Conservation (phyloP, 129 eudicot species). For the Smallanthus sonchifolius region DNA sequence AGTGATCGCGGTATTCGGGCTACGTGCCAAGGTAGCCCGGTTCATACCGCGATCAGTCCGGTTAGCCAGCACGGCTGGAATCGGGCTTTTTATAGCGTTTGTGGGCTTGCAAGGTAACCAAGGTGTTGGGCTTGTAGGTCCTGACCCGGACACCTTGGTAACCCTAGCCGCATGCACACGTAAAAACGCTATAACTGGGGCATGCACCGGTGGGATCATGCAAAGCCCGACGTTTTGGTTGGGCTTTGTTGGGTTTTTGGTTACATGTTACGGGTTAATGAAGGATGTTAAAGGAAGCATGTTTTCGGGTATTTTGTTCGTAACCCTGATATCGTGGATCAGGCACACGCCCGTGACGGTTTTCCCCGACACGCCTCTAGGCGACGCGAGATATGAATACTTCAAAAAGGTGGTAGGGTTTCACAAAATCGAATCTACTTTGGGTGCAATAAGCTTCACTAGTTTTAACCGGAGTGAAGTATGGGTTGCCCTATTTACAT, state of each 20-base stretch:
- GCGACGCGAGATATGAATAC: slow-evolving; percentile 56
- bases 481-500: slow-evolving; percentile 72
- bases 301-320: slow-evolving; percentile 71
- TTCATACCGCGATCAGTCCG: slow-evolving; percentile 64
- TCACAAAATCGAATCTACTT: slow-evolving; percentile 63
- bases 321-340: slow-evolving; percentile 73
- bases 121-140: slow-evolving; percentile 82
- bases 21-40: slow-evolving; percentile 69
- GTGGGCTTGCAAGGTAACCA: slow-evolving; percentile 73
- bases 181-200: slow-evolving; percentile 49
- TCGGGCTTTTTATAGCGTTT: slow-evolving; percentile 85
- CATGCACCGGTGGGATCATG: slow-evolving; percentile 60
- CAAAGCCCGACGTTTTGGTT: slow-evolving; percentile 84
- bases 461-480: slow-evolving; percentile 61
- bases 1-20: slow-evolving; percentile 54
- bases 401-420: slow-evolving; percentile 73
- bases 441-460: slow-evolving; percentile 65
- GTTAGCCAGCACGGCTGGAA: slow-evolving; percentile 66
- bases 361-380: slow-evolving; percentile 68
- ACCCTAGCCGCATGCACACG: slow-evolving; percentile 55
- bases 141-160: slow-evolving; percentile 56
- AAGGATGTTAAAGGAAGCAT: slow-evolving; percentile 78
- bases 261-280: slow-evolving; percentile 67
- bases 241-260: slow-evolving; percentile 57
- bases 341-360: slow-evolving; percentile 64